Evolutionary conservation across 2,329 filamentous ascomycete genomes (phyloP).

Genomic region (Ceratocystiopsis minuta): DNA sequence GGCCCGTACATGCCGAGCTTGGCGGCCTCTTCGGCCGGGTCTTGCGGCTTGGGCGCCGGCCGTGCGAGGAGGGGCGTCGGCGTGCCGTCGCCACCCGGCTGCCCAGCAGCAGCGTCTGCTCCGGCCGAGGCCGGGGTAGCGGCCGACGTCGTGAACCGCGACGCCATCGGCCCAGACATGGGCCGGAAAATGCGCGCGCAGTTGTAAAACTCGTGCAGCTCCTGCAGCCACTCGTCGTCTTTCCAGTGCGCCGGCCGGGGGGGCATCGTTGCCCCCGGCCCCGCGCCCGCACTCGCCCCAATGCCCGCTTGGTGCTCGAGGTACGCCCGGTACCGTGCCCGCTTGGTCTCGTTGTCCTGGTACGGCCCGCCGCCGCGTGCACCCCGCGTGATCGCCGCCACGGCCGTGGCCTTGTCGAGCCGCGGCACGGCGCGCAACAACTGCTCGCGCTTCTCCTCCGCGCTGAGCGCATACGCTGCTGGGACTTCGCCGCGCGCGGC

Average conservation of each 20-base stretch:
- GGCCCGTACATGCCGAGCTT: constrained; percentile 82
- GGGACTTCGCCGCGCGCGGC: constrained; percentile 60
- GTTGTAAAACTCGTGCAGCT: constrained; percentile 56
- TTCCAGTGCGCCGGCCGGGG: constrained; percentile 23
- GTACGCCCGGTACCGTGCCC: constrained; percentile 63
- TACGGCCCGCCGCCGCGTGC: constrained; percentile 59
- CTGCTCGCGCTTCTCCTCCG: constrained; percentile 42
- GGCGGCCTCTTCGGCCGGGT: constrained; percentile 74
- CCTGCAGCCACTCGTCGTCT: constrained; percentile 60
- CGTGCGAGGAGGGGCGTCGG: constrained; percentile 23
- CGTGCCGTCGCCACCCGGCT: too few relatives aligned
- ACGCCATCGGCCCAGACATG: constrained; percentile 81
- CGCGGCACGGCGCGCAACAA: constrained; percentile 41
- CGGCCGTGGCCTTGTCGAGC: constrained; percentile 47
- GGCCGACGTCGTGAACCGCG: constrained; percentile 65
- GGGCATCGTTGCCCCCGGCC: constrained; percentile 29
- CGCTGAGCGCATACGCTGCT: constrained; percentile 40
- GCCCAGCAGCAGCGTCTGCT: background rate
- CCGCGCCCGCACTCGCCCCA: constrained; percentile 18
- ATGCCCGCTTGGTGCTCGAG: constrained; percentile 59
- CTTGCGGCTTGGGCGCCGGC: constrained; percentile 38
- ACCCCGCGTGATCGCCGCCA: constrained; percentile 50
- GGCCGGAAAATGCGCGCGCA: constrained; percentile 67
- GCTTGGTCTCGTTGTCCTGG: constrained; percentile 61
- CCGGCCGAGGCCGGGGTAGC: constrained; percentile 13